Conservation (phyloP, 345 rosid species). For the Sisymbrium altissimum region DNA sequence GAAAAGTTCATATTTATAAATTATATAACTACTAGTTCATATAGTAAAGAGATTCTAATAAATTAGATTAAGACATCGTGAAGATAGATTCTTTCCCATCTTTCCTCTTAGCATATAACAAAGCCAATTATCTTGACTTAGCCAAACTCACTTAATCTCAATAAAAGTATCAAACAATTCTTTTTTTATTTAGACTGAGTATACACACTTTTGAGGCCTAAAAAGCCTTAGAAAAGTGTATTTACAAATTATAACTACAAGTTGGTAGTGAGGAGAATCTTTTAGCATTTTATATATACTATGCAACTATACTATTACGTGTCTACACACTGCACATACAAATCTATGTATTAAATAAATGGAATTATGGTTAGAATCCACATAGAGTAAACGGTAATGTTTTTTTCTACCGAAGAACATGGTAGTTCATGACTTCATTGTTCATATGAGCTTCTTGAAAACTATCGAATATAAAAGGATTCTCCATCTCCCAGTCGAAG, state of each 20-base stretch:
- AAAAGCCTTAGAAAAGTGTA: not conserved
- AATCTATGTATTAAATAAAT: not conserved
- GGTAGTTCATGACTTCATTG: constrained; percentile 23
- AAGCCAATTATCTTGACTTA: too few species aligned
- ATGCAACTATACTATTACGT: constrained; percentile 1
- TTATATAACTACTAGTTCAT: too few species aligned
- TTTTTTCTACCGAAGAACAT: not conserved
- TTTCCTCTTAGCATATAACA: too few species aligned
- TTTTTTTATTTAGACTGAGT: not conserved
- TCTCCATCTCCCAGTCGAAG: constrained; percentile 48
- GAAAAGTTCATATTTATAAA: too few species aligned
- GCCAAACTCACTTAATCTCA: too few species aligned
- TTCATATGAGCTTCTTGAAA: constrained; percentile 21
- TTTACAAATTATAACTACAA: not conserved
- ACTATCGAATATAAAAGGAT: constrained; percentile 1
- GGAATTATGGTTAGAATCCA: not conserved
- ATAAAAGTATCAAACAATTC: not conserved
- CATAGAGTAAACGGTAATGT: not conserved
- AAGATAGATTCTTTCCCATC: too few species aligned
- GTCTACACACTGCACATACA: not conserved
- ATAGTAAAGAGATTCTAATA: too few species aligned
- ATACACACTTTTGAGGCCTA: too few species aligned
- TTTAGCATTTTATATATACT: not conserved
- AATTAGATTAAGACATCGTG: too few species aligned
- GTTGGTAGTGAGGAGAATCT: constrained; percentile 1